Evolutionary conservation across 495 filamentous ascomycete species (phyloP), one percentile per base, ranked within the genome.

Genomic region (Parathielavia hyrcaniae): DNA sequence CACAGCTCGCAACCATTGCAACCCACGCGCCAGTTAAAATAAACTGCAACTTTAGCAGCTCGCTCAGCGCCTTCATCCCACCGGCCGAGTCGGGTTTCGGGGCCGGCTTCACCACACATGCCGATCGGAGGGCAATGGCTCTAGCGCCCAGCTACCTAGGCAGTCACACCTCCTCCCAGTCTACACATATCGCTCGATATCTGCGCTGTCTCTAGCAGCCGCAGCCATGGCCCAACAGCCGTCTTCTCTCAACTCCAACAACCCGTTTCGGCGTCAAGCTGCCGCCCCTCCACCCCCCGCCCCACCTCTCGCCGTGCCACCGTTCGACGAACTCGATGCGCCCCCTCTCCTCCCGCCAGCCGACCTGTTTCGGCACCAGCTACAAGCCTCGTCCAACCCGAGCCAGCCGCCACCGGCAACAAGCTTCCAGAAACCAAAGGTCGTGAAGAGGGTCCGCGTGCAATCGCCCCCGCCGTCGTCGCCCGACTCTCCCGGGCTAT

Each of bases 401-500:
- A 57, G 53, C n/a, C 62, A 59, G 32, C 64, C 71, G 35, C 61
- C 73, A 14, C 65, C 71, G 17, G 58, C 70, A 39, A 68, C 70
- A 20, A 75, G 69, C 61, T 74, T 76, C 43, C 77, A 73, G 53
- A 77, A 73, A 50, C 61, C 67, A 41, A 79, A 80, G 61, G 66
- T 77, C 5, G 68, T 76, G 3, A 82, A 82, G 65, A 81, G 72
- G 60, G 80, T 82, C 26, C 75, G 79, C 51, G 78, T 82, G 2
- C 78, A 81, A 62, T 81, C 79, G 34, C 79, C 80, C 34, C 80
- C 79, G 52, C 78, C 80, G 1, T 75, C 73, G 12, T 77, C 75
- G 14, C 77, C 77, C 56, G 75, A 78, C 48, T 70, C 68, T 20
- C 69, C 67, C 19, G 71, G 64, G 26, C 55, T 40, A 32, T 59